Evolutionary conservation across 2,329 filamentous ascomycete species (phyloP).

Genomic region (Penicillium sp.): DNA sequence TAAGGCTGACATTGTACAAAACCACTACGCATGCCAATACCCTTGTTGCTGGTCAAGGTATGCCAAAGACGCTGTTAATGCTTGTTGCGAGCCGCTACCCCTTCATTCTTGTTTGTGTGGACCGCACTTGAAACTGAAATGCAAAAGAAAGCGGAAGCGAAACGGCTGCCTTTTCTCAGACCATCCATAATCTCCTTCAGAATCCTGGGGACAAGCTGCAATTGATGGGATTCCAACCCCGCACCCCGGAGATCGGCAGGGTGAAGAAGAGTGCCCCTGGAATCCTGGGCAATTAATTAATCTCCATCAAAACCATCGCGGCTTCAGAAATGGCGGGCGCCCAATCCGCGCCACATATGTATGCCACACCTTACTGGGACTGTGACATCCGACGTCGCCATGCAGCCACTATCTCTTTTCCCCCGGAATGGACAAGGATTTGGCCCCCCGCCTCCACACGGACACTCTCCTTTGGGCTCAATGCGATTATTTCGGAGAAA

Average conservation of each 20-base stretch:
- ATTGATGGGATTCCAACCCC: slow-evolving; percentile 29
- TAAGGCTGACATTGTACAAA: neutral
- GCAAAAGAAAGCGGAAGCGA: neutral
- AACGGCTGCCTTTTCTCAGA: neutral
- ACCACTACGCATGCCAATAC: neutral
- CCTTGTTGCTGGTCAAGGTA: neutral
- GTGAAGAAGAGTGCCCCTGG: slow-evolving; percentile 11
- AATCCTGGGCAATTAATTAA: slow-evolving; percentile 20
- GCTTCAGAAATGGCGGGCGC: slow-evolving; percentile 17
- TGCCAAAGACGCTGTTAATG: neutral
- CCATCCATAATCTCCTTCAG: slow-evolving; percentile 1
- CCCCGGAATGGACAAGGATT: neutral
- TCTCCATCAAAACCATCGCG: slow-evolving; percentile 20
- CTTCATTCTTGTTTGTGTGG: neutral
- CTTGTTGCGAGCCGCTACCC: neutral
- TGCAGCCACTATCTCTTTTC: neutral
- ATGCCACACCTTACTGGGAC: slow-evolving; percentile 21
- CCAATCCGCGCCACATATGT: slow-evolving; percentile 24
- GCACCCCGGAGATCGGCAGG: slow-evolving; percentile 27
- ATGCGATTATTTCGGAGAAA: slow-evolving; percentile 3
- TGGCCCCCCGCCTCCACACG: neutral
- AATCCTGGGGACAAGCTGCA: slow-evolving; percentile 2
- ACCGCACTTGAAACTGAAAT: neutral
- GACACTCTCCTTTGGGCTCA: neutral
- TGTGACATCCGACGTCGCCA: slow-evolving; percentile 10